Evolutionary conservation across 2,329 filamentous ascomycete genomes (phyloP), one percentile per base, ranked within the genome.

Genomic region (Reticulascus tulasneorum): DNA sequence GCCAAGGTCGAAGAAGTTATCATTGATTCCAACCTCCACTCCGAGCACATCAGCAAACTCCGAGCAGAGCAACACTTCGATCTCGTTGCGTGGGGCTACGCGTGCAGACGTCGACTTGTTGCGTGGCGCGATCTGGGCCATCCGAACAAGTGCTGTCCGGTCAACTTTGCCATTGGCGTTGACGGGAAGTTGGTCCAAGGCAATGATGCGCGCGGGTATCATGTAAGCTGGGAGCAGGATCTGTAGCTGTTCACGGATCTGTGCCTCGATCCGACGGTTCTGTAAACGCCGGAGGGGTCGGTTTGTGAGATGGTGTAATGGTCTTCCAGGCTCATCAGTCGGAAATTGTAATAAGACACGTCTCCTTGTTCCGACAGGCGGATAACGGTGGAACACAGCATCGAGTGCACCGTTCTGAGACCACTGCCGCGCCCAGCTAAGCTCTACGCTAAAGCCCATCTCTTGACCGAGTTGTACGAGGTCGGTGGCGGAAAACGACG

Each of bases 401-500:
- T 56, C 53, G 0, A 55, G n/a, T 1, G 42, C 51, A 12, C 53
- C 53, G 3, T 29, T 33, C 11, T 49, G 51, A 6, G 47, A 49
- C 12, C 26, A 36, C 23, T 66, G 66, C 12, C 58, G 53, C 0
- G 70, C 73, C 43, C 68, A 71, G 34, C 60, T 59, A 4, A 60
- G 47, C 13, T 72, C 63, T 23, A 72, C 68, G 15, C 63, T 50
- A 39, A 67, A 74, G 22, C 68, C 67, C 15, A 57, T 49, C 16
- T 47, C 43, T 22, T 56, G 6, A 5, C 51, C 49, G 1, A 59
- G 20, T 2, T 46, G 33, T 4, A 38, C 39, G 5, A 54, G 31
- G 4, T 52, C 49, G 7, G n/a, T n/a, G n/a, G n/a, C n/a, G n/a
- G n/a, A n/a, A n/a, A n/a, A n/a, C n/a, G n/a, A n/a, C n/a, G n/a